phyloP scores from a whole-genome alignment of 2,329 filamentous ascomycete species.

The Ceratocystis harringtonii region DNA sequence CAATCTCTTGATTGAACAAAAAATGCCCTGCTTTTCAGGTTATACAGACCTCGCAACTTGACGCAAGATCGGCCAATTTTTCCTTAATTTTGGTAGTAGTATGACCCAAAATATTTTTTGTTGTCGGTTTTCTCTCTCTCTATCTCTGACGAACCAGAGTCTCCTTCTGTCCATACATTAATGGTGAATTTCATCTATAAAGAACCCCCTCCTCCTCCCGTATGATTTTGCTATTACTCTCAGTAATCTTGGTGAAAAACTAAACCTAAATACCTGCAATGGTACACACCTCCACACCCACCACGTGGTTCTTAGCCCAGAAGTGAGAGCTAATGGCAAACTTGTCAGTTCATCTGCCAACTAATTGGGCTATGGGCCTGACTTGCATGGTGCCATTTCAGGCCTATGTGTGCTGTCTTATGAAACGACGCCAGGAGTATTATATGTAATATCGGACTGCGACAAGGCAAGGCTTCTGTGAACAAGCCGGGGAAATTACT shows the following conservation, averaged over 20 bases:
- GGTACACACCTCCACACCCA: not conserved
- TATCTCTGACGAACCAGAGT: not conserved
- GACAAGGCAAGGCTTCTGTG: not conserved
- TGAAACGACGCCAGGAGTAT: not conserved
- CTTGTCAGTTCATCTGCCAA: conserved; percentile 1
- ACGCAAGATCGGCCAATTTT: not conserved
- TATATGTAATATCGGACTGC: not conserved
- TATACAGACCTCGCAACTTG: not conserved
- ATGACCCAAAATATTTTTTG: not conserved
- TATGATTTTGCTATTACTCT: not conserved
- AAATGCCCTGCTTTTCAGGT: not conserved
- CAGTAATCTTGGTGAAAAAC: not conserved
- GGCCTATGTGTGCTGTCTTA: conserved; percentile 8
- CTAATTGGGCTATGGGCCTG: not conserved
- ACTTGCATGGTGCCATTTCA: conserved; percentile 10
- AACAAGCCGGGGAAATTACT: not conserved
- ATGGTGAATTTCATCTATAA: not conserved
- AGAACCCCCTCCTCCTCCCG: not conserved
- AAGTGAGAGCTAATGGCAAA: not conserved
- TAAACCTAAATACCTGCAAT: not conserved
- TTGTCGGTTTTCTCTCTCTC: not conserved
- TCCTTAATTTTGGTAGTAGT: not conserved
- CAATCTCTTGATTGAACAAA: not conserved
- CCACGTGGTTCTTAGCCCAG: conserved; percentile 5
- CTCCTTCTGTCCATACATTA: not conserved